phyloP scores from a whole-genome alignment of 495 filamentous ascomycete species.

The Echria macrotheca region DNA sequence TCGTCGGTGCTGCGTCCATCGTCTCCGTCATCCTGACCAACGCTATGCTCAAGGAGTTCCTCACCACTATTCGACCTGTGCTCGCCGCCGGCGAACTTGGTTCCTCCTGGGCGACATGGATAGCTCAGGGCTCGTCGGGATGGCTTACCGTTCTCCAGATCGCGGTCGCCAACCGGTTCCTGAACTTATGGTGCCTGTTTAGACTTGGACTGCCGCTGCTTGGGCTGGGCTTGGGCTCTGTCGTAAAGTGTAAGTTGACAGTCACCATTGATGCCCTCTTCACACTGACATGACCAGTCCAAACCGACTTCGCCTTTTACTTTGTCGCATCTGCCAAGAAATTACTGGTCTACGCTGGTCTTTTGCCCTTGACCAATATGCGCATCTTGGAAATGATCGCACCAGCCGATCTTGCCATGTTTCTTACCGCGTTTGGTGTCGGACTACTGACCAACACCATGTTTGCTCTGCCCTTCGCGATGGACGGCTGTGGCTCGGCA shows the following conservation, averaged over 20 bases:
- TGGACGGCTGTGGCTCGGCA: not conserved
- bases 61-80: constrained; percentile 2
- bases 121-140: constrained; percentile 1
- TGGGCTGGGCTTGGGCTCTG: constrained; percentile 3
- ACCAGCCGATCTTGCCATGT: constrained; percentile 10
- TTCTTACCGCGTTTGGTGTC: constrained; percentile 3
- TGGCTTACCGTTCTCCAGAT: constrained; percentile 12
- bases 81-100: not conserved
- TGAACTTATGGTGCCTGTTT: constrained; percentile 8
- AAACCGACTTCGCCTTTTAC: constrained; percentile 15
- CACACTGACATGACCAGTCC: constrained; percentile 8
- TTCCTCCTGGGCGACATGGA: constrained; percentile 5
- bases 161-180: not conserved
- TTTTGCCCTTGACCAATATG: not conserved
- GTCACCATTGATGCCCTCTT: not conserved
- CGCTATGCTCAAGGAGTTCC: constrained; percentile 2
- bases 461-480: constrained; percentile 6
- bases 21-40: constrained; percentile 6
- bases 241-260: constrained; percentile 11
- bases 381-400: not conserved
- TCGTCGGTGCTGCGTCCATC: constrained; percentile 12
- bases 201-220: constrained; percentile 1
- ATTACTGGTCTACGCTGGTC: constrained; percentile 12
- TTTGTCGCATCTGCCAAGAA: constrained; percentile 3
- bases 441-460: constrained; percentile 8